These are phyloP conservation scores for Suillus lakei DNA, from an alignment of 768 basidiomycete species.

Conservation along the genomic window DNA sequence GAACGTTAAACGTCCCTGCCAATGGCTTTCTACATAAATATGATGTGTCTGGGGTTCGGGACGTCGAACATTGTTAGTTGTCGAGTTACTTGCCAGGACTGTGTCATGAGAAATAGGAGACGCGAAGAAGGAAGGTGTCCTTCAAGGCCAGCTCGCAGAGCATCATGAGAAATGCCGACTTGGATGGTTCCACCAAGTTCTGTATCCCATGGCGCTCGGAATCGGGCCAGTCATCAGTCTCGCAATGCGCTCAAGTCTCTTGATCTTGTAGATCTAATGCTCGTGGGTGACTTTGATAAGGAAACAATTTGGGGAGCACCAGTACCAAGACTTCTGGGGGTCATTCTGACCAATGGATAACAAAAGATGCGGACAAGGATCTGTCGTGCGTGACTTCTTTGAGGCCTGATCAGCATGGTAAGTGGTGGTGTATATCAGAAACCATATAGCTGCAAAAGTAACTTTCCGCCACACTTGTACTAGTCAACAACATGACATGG, in stretches of 20 bases:
- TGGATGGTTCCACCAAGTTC: conserved; percentile 14
- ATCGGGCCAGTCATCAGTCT: conserved; percentile 19
- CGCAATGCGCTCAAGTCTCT: neutral
- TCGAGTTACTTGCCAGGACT: too few relatives aligned
- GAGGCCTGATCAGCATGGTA: conserved; percentile 14
- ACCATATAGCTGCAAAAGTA: conserved; percentile 3
- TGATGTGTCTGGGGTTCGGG: too few relatives aligned
- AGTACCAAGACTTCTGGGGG: too few relatives aligned
- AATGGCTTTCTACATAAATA: too few relatives aligned
- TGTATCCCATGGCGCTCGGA: conserved; percentile 24
- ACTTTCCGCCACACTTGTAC: neutral
- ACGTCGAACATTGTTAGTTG: too few relatives aligned
- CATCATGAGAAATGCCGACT: conserved; percentile 3
- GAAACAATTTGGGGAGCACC: too few relatives aligned
- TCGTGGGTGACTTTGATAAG: conserved; percentile 2
- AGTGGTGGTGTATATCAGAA: conserved; percentile 16
- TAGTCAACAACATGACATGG: conserved; percentile 15
- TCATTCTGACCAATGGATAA: conserved; percentile 10
- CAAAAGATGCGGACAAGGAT: neutral
- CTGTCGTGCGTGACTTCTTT: neutral
- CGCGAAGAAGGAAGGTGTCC: too few relatives aligned
- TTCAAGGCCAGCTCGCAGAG: too few relatives aligned
- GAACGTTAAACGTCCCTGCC: too few relatives aligned
- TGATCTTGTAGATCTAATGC: neutral
- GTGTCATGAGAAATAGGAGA: too few relatives aligned